Evolutionary conservation across 805 yeast species (phyloP).

Genomic region (Saccharomycopsis sp.): DNA sequence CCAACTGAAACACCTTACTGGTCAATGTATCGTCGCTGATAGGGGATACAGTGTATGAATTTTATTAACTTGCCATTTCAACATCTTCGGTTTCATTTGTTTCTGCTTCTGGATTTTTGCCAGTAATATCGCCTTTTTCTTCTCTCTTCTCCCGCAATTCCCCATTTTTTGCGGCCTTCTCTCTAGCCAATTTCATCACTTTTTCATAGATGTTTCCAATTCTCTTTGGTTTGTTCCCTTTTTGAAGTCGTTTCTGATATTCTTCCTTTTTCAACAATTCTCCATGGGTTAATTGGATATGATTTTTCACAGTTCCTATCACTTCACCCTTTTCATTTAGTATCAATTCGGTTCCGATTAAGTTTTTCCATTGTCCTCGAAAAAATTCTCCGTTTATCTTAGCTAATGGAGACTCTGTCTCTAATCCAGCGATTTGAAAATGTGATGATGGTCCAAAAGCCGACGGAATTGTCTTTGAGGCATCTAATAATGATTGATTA

Average conservation of each 20-base stretch:
- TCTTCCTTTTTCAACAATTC: constrained; percentile 8
- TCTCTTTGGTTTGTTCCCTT: neutral
- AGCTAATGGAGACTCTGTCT: constrained; percentile 47
- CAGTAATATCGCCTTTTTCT: too few relatives aligned
- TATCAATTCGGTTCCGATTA: constrained; percentile 71
- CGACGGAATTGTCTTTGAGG: neutral
- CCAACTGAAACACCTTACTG: constrained; percentile 26
- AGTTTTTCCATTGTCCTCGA: constrained; percentile 67
- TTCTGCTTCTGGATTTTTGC: neutral
- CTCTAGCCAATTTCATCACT: neutral
- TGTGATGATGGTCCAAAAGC: constrained; percentile 29
- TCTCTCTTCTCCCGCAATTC: neutral
- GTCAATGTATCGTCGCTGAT: constrained; percentile 28
- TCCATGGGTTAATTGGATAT: constrained; percentile 14
- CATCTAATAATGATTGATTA: constrained; percentile 25
- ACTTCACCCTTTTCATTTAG: constrained; percentile 24
- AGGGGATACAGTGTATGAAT: constrained; percentile 24
- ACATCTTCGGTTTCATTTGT: constrained; percentile 1
- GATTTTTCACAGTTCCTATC: constrained; percentile 16
- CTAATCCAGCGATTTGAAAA: constrained; percentile 52
- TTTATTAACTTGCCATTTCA: neutral
- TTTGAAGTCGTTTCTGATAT: neutral
- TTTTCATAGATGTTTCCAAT: neutral
- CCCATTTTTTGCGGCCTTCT: neutral
- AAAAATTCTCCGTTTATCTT: constrained; percentile 51